These are phyloP conservation scores for Scedosporium minutisporum DNA, from an alignment of 2,329 filamentous ascomycete genomes.

Conservation along the genomic window DNA sequence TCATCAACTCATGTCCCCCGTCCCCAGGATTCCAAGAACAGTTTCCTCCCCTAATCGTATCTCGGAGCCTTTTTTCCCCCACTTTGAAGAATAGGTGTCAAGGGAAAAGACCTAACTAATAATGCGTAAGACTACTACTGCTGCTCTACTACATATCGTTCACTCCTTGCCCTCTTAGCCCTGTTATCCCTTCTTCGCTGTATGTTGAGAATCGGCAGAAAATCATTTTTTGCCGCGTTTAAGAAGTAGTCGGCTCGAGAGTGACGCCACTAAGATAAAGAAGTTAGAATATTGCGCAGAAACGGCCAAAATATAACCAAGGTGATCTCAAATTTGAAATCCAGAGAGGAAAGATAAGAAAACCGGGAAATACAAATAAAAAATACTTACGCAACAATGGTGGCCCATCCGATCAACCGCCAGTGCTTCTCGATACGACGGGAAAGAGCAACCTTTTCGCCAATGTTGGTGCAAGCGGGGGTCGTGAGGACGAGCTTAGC, in stretches of 20 bases:
- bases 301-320: no score
- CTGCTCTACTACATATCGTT: not conserved
- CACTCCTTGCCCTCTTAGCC: not conserved
- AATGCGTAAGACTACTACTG: not conserved
- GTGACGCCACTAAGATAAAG: conserved; percentile 38
- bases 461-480: conserved; percentile 92
- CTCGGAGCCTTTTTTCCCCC: not conserved
- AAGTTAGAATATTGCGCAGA: conserved; percentile 13
- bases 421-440: conserved; percentile 99
- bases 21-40: not conserved
- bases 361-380: not conserved
- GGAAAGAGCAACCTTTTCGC: conserved; percentile 94
- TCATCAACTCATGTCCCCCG: not conserved
- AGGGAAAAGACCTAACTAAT: not conserved
- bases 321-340: not conserved
- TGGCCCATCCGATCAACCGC: conserved; percentile 88
- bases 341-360: not conserved
- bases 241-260: conserved; percentile 39
- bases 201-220: not conserved
- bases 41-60: not conserved
- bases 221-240: conserved; percentile 13
- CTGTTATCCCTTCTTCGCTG: not conserved
- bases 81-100: not conserved
- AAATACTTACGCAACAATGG: conserved; percentile 56
- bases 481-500: conserved; percentile 89